phyloP scores from a whole-genome alignment of 805 yeast genomes.

The Spathaspora hagerdaliae region DNA sequence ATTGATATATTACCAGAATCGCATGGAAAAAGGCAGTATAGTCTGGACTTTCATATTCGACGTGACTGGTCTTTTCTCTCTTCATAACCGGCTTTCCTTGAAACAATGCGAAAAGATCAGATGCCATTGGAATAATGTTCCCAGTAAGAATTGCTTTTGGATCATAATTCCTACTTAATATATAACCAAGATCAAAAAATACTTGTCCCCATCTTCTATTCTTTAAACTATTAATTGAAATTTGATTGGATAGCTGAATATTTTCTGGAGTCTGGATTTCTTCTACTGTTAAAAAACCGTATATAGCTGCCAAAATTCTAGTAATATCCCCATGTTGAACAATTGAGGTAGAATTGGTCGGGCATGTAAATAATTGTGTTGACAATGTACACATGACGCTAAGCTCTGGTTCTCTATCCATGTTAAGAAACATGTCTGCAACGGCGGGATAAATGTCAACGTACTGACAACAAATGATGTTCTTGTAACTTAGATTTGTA shows the following conservation, averaged over 20 bases:
- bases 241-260: slow-evolving; percentile 32
- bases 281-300: slow-evolving; percentile 57
- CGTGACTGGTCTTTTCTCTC: slow-evolving; percentile 76
- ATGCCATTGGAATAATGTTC: slow-evolving; percentile 51
- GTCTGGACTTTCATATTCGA: slow-evolving; percentile 85
- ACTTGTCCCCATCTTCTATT: slow-evolving; percentile 76
- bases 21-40: slow-evolving; percentile 72
- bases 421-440: slow-evolving; percentile 61
- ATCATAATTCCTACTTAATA: slow-evolving; percentile 65
- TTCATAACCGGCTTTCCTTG: slow-evolving; percentile 74
- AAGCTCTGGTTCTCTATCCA: slow-evolving; percentile 86
- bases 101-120: slow-evolving; percentile 63
- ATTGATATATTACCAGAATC: slow-evolving; percentile 61
- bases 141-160: slow-evolving; percentile 43
- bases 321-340: slow-evolving; percentile 62
- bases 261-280: slow-evolving; percentile 43
- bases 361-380: slow-evolving; percentile 87
- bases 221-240: slow-evolving; percentile 47
- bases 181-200: slow-evolving; percentile 73
- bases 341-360: slow-evolving; percentile 67
- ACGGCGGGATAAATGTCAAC: slow-evolving; percentile 77
- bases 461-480: slow-evolving; percentile 69
- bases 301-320: slow-evolving; percentile 57
- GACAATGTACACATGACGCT: slow-evolving; percentile 71
- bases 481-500: slow-evolving; percentile 52